A percentile compares a stretch with the other conserved stretches of the same genome.
These are phyloP conservation scores for Agaricus sinodeliciosus DNA, from an alignment of 768 basidiomycete genomes.

Conservation along the genomic window DNA sequence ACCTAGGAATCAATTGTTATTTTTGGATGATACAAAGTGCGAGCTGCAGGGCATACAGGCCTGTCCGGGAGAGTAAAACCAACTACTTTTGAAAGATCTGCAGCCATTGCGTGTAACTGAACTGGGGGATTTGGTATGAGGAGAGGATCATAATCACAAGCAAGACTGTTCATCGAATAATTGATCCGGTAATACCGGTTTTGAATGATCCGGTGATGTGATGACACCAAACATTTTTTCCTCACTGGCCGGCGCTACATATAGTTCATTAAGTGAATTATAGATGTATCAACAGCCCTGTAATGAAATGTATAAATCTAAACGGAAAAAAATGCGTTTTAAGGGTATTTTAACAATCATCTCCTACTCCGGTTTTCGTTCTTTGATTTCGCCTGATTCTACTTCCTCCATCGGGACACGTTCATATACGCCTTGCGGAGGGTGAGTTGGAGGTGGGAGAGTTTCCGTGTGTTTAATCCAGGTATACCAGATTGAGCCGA, in stretches of 20 bases:
- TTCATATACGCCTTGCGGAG: slow-evolving; percentile 40
- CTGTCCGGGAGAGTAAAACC: slow-evolving; percentile 47
- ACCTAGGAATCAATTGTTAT: slow-evolving; percentile 37
- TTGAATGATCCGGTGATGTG: no score
- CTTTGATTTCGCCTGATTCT: slow-evolving; percentile 36
- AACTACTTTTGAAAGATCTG: slow-evolving; percentile 60
- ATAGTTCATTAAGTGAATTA: no score
- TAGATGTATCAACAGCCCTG: neutral
- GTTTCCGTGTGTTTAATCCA: slow-evolving; percentile 81
- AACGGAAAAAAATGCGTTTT: neutral
- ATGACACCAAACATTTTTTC: no score
- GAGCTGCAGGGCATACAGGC: slow-evolving; percentile 35
- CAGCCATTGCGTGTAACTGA: slow-evolving; percentile 17
- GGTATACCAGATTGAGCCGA: slow-evolving; percentile 81
- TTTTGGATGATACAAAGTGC: neutral
- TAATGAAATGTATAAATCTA: neutral
- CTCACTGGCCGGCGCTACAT: no score
- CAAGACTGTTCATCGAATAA: neutral
- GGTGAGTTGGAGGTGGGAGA: slow-evolving; percentile 22
- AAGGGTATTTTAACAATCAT: neutral
- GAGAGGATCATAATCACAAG: neutral
- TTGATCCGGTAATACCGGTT: slow-evolving; percentile 14
- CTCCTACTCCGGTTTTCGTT: slow-evolving; percentile 6
- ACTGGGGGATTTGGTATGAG: neutral
- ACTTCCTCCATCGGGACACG: slow-evolving; percentile 59